Percentiles rank a stretch among this genome's conserved stretches.
Evolutionary conservation across 2,329 filamentous ascomycete genomes (phyloP).

Genomic region (Eutypella sp.): DNA sequence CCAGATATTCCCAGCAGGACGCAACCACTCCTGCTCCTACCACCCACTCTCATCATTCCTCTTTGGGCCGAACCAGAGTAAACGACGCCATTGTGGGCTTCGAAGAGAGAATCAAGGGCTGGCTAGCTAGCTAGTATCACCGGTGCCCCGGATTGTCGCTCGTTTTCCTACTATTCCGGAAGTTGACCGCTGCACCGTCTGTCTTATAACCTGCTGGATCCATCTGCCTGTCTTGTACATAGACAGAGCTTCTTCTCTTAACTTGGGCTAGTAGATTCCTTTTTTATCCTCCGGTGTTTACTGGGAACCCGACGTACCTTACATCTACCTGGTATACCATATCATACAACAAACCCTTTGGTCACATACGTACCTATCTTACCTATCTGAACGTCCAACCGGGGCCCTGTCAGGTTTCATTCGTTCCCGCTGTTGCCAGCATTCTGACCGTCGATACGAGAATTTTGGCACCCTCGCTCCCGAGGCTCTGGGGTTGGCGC

Average conservation of each 20-base stretch:
- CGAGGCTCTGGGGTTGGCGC: constrained; percentile 1
- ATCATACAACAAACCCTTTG: constrained; percentile 24
- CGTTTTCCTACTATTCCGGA: constrained; percentile 20
- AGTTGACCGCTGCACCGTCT: constrained; percentile 18
- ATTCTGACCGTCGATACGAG: constrained; percentile 27
- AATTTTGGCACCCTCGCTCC: constrained; percentile 20
- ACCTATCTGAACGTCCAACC: too few species aligned
- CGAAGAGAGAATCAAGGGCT: too few species aligned
- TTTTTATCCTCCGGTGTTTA: constrained; percentile 7
- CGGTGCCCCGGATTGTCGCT: constrained; percentile 11
- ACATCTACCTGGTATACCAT: too few species aligned
- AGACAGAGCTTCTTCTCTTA: constrained; percentile 14
- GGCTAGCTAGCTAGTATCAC: background rate
- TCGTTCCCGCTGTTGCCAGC: constrained; percentile 25
- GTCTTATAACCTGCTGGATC: constrained; percentile 24
- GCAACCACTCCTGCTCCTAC: constrained; percentile 18
- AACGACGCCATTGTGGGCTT: too few species aligned
- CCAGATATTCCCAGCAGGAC: too few species aligned
- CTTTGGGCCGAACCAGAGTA: too few species aligned
- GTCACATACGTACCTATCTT: constrained; percentile 22
- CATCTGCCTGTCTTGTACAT: too few species aligned
- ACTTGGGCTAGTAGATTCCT: background rate
- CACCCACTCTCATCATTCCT: too few species aligned
- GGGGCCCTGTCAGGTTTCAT: constrained; percentile 26
- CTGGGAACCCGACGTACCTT: too few species aligned